Evolutionary conservation across 495 filamentous ascomycete species (phyloP), one percentile per base, ranked within the genome.

Genomic region (Neurospora sp.): DNA sequence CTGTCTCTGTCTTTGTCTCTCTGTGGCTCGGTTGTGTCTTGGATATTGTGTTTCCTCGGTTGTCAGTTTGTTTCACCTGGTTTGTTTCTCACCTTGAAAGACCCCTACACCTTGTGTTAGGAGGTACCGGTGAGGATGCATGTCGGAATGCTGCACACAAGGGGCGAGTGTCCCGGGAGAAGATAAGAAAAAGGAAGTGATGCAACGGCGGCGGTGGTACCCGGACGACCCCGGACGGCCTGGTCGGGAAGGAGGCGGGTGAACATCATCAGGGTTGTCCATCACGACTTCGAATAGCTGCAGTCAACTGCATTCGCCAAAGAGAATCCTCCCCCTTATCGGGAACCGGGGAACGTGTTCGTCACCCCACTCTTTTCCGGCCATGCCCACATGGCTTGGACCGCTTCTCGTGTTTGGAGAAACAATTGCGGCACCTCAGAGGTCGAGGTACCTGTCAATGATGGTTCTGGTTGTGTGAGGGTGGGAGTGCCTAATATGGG

Each of bases 301-400:
- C 53, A 65, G 53, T 65, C 53, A 65, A 27, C 53, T 65, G 53
- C 27, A 35, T 65, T 65, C 71, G 53, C 77, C 75, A 76, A 76
- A 76, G 71, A 76, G 72, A 71, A 20, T 53, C 71, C 35, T 31
- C 48, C 73, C 38, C 61, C 74, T 76, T 76, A 80, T 77, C 78
- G 68, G 77, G 73, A 74, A 80, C 78, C 72, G 72, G 75, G 74
- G 59, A 61, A 37, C 20, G 39, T 14, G 69, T 68, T 71, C 27
- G 7, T 65, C 69, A 72, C 73, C 75, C 75, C 74, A 74, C 76
- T 72, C 72, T 35, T 71, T 42, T 68, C n/a, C 42, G n/a, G 22
- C 68, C 14, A 27, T 69, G 70, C 68, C 75, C 75, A 74, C 77
- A 73, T 75, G 61, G 70, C 73, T 72, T 48, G 70, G 75, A 69